Conservation (phyloP, 371 early-diverging fungal species). For the Dinochytrium kinnereticum region DNA sequence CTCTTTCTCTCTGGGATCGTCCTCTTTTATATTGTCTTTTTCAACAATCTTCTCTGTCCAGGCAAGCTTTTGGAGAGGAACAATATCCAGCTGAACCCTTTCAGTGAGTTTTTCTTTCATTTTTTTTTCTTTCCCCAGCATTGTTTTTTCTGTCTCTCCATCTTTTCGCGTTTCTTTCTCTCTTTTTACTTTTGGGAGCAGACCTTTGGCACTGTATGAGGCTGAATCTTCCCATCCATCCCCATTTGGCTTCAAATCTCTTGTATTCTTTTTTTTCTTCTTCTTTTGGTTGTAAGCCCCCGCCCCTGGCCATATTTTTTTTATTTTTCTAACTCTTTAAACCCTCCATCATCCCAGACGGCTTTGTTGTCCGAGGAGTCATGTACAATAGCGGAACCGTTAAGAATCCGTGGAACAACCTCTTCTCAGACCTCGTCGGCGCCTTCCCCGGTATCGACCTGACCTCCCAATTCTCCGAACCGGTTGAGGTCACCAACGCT, state of each 20-base stretch:
- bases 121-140: too few relatives aligned
- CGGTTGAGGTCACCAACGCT: not conserved
- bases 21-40: slow-evolving; percentile 87
- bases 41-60: slow-evolving; percentile 89
- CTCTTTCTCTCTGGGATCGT: slow-evolving; percentile 76
- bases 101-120: not conserved
- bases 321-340: not conserved
- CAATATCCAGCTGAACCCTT: not conserved
- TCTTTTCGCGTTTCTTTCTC: too few relatives aligned
- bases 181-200: too few relatives aligned
- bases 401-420: not conserved
- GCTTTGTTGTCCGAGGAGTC: slow-evolving; percentile 16
- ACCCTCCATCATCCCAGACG: too few relatives aligned
- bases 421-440: slow-evolving; percentile 5
- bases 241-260: too few relatives aligned
- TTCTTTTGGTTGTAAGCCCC: too few relatives aligned
- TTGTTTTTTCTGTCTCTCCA: too few relatives aligned
- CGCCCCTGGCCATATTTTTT: not conserved
- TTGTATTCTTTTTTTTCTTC: too few relatives aligned
- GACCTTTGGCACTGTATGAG: too few relatives aligned
- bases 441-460: slow-evolving; percentile 24
- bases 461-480: slow-evolving; percentile 17
- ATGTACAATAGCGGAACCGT: slow-evolving; percentile 10
- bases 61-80: not conserved
- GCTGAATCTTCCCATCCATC: too few relatives aligned